Percentiles rank a stretch among this genome's conserved stretches.
Evolutionary conservation across 345 rosid genomes (phyloP).

Genomic region (Cardamine chenopodiifolia): DNA sequence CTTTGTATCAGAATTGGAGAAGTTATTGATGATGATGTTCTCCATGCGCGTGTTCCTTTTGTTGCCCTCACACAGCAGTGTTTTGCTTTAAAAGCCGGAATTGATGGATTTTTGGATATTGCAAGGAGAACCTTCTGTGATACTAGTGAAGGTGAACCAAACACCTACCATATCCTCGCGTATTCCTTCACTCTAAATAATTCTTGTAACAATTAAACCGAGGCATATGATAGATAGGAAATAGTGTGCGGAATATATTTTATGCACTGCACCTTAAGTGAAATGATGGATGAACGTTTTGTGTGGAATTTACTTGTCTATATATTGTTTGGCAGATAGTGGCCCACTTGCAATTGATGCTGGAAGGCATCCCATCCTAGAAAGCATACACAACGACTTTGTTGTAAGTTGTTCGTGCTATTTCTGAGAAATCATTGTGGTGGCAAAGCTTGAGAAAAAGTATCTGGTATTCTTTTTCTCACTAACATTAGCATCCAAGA

Average conservation of each 20-base stretch:
- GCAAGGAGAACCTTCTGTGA: conserved; percentile 95
- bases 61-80: conserved; percentile 98
- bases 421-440: conserved; percentile 23
- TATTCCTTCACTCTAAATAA: conserved; percentile 26
- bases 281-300: conserved; percentile 13
- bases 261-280: background rate
- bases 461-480: background rate
- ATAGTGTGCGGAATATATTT: background rate
- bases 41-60: conserved; percentile 93
- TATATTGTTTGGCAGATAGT: conserved; percentile 53
- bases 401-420: conserved; percentile 53
- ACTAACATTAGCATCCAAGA: background rate
- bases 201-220: background rate
- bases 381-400: conserved; percentile 83
- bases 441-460: conserved; percentile 6
- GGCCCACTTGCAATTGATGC: conserved; percentile 96
- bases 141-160: conserved; percentile 83
- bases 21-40: conserved; percentile 92
- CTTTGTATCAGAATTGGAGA: conserved; percentile 68
- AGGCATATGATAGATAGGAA: background rate
- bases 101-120: conserved; percentile 91
- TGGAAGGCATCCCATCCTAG: conserved; percentile 96
- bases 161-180: conserved; percentile 15
- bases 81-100: conserved; percentile 95
- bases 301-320: conserved; percentile 5